These are phyloP conservation scores for Gnetum montanum DNA, from an alignment of 75 land plant genomes.

Conservation along the genomic window DNA sequence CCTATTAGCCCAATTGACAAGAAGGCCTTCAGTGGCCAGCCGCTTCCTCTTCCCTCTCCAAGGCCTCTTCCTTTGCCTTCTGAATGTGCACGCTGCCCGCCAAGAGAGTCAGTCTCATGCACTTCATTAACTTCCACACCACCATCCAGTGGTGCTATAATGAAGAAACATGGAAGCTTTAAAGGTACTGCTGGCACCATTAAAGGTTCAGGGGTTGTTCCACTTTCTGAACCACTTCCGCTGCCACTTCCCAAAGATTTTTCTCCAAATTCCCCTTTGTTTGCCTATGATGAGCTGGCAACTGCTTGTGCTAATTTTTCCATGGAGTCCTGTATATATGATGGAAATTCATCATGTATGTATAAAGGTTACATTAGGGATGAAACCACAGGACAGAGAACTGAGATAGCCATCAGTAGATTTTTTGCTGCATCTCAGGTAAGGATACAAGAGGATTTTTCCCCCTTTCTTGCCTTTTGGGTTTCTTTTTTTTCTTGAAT, in stretches of 20 bases:
- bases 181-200: constrained; percentile 18
- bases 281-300: constrained; percentile 51
- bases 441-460: background rate
- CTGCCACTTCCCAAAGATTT: constrained; percentile 38
- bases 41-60: constrained; percentile 60
- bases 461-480: background rate
- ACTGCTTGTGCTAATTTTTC: constrained; percentile 60
- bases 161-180: constrained; percentile 35
- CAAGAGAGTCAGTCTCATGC: background rate
- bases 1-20: constrained; percentile 8
- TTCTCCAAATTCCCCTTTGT: constrained; percentile 20
- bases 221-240: constrained; percentile 64
- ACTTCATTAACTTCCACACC: constrained; percentile 8
- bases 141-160: constrained; percentile 9
- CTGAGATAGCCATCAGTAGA: constrained; percentile 54
- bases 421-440: constrained; percentile 46
- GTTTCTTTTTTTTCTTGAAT: background rate
- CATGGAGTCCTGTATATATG: constrained; percentile 43
- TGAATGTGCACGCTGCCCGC: constrained; percentile 1
- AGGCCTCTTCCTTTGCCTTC: background rate
- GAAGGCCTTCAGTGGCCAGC: constrained; percentile 25
- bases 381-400: constrained; percentile 23
- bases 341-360: constrained; percentile 34
- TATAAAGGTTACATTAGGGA: constrained; percentile 50
- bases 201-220: constrained; percentile 23